Evolutionary conservation across 495 filamentous ascomycete species (phyloP), one percentile per base, ranked within the genome.

Genomic region (Penicillium goetzii): DNA sequence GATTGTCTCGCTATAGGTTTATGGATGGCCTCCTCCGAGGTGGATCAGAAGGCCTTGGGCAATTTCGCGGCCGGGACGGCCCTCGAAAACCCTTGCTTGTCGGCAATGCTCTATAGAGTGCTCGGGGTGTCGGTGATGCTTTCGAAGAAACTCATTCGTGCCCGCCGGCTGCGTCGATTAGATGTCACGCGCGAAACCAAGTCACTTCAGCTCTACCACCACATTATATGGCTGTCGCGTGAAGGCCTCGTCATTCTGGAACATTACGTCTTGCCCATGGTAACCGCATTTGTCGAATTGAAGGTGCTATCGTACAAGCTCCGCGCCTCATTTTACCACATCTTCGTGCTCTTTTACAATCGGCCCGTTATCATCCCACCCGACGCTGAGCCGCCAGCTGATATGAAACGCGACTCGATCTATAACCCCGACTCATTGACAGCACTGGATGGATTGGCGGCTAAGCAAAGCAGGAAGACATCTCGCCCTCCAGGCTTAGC

Each of bases 261-360:
- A 75, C 85, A 92, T 72, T 93, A 90, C 70, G 87, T 99, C 43
- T 76, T 97, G 5, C 93, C 93, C 2, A 86, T 91, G 82, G 86
- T 93, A 0, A 80, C 84, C 26, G 79, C 83, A 41, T 88, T 86
- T 67, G 75, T 87, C 68, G 93, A 91, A 74, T 84, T 93, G 23
- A 92, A 92, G 67, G 93, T 98, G 11, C 85, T 99, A 55, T 87
- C 90, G 9, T 90, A 90, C 76, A 99, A 98, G 77, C 84, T 99
- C 23, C 88, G 92, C 61, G 95, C 96, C 7, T 93, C 89, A 28
- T 97, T 97, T 69, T 94, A 95, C 68, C 95, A 99, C 78, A 92
- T 99, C 61, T 97, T 96, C 71, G 96, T 97, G 56, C 84, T 97
- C 17, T 99, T 97, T 72, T 92, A 97, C 78, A 97, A 97, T 76